These are phyloP conservation scores for Rhizopus stolonifer DNA, from an alignment of 371 early-diverging fungal genomes.

Conservation along the genomic window DNA sequence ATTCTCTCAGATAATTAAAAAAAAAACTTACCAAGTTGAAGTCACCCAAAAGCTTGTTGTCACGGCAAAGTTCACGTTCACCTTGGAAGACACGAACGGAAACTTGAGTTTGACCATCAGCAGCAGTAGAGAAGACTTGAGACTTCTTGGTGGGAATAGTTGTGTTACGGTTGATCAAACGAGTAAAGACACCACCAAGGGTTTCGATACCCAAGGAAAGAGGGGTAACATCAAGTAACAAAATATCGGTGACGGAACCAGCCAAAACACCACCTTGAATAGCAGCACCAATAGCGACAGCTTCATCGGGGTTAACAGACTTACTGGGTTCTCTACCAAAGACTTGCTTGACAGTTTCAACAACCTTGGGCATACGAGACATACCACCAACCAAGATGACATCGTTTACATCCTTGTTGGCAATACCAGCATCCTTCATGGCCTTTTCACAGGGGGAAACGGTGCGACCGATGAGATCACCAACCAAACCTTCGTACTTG, in stretches of 20 bases:
- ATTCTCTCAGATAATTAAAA: too few relatives aligned
- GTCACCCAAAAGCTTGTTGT: constrained; percentile 96
- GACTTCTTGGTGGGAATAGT: constrained; percentile 97
- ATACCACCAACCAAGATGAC: constrained; percentile 98
- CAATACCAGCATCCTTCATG: constrained; percentile 86
- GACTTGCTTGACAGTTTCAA: constrained; percentile 82
- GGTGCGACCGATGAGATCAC: constrained; percentile 82
- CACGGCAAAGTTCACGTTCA: constrained; percentile 89
- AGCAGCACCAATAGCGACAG: constrained; percentile 96
- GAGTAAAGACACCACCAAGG: constrained; percentile 92
- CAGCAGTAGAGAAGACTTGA: constrained; percentile 96
- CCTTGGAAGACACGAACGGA: constrained; percentile 97
- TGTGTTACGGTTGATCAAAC: constrained; percentile 94
- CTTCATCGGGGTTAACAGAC: constrained; percentile 96
- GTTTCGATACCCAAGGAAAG: constrained; percentile 96
- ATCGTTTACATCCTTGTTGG: constrained; percentile 82
- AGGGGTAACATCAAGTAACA: constrained; percentile 95
- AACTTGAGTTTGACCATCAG: constrained; percentile 95
- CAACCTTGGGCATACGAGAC: constrained; percentile 96
- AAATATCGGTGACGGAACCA: constrained; percentile 85
- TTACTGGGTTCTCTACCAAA: constrained; percentile 87
- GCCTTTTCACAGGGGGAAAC: constrained; percentile 93
- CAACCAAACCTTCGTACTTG: constrained; percentile 85
- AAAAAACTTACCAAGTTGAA: constrained; percentile 69
- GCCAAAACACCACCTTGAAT: constrained; percentile 90